Evolutionary conservation across 2,329 filamentous ascomycete species (phyloP).

Genomic region (Fusarium tricinctum): DNA sequence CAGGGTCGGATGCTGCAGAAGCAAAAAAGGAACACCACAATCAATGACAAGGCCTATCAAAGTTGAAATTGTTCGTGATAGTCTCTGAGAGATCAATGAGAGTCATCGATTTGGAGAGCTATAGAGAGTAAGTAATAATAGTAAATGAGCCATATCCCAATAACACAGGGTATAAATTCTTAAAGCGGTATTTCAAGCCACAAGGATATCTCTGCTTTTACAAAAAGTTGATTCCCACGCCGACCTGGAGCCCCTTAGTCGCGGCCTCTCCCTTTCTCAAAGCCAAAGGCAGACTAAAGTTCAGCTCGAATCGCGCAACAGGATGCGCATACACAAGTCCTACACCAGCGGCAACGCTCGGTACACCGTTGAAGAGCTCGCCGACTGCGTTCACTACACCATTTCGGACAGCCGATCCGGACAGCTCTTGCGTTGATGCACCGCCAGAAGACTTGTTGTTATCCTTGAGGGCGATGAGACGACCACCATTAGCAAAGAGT

Average conservation of each 20-base stretch:
- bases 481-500: slow-evolving; percentile 90
- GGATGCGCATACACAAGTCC: slow-evolving; percentile 96
- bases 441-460: slow-evolving; percentile 63
- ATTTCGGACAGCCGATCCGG: slow-evolving; percentile 62
- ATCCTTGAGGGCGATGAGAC: slow-evolving; percentile 81
- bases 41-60: background rate
- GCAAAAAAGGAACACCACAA: background rate
- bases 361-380: slow-evolving; percentile 80
- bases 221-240: slow-evolving; percentile 96
- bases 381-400: slow-evolving; percentile 73
- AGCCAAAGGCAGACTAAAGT: slow-evolving; percentile 90
- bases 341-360: slow-evolving; percentile 87
- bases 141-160: background rate
- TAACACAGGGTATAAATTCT: slow-evolving; percentile 16
- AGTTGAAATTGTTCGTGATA: background rate
- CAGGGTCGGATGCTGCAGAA: accelerated
- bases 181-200: slow-evolving; percentile 34
- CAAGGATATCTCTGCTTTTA: slow-evolving; percentile 60
- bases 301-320: slow-evolving; percentile 92
- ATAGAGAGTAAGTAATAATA: background rate
- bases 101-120: too few relatives aligned
- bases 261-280: slow-evolving; percentile 86
- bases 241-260: slow-evolving; percentile 92
- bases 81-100: background rate
- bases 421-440: slow-evolving; percentile 53